Evolutionary conservation across 208 protist species (phyloP), one percentile per base, ranked within the genome.

Genomic region (Vickermania ingenoplastis): DNA sequence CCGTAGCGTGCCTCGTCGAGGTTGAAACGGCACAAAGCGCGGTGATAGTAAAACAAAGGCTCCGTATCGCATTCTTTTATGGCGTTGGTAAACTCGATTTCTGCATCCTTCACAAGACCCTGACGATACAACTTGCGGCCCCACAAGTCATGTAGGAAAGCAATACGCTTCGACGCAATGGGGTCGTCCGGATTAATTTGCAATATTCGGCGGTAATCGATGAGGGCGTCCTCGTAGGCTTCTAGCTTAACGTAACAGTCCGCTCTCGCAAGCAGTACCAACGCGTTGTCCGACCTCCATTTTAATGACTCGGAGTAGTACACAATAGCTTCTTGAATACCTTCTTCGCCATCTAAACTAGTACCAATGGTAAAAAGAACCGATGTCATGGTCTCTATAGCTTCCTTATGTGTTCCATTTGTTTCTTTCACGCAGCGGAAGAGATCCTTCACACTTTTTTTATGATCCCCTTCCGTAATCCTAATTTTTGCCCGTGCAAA

Each of bases 241-340:
- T 89, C 81, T 41, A 91, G 50, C 61, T 89, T 88, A 22, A 81
- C 69, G 69, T 95, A 95, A 67, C 88, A 95, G 60, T 92, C 85
- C 3, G 75, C 84, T 28, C 88, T 81, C 1, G 88, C 85, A 59
- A 92, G 75, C 29, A 95, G 66, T 23, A 92, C 89, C 25, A 77
- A 75, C 56, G 75, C 71, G 71, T 95, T 95, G 59, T 92, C 85
- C 1, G 71, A 53, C 11, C 79, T 69, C 89, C 85, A 95, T 65
- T 92, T 81, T 58, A 95, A 79, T 29, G 84, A 92, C 54, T 87
- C 83, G n/a, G 84, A 80, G 70, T 92, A 95, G 69, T 92, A 95
- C 14, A 72, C 60, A 24, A 92, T 75, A 13, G 85, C 83, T 51
- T 89, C 76, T 64, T 81, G 67, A 27, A 89, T 67, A 31, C 71